Base-by-base conservation (phyloP, 441 rosid genomes). In the Metrosideros polymorpha region DNA sequence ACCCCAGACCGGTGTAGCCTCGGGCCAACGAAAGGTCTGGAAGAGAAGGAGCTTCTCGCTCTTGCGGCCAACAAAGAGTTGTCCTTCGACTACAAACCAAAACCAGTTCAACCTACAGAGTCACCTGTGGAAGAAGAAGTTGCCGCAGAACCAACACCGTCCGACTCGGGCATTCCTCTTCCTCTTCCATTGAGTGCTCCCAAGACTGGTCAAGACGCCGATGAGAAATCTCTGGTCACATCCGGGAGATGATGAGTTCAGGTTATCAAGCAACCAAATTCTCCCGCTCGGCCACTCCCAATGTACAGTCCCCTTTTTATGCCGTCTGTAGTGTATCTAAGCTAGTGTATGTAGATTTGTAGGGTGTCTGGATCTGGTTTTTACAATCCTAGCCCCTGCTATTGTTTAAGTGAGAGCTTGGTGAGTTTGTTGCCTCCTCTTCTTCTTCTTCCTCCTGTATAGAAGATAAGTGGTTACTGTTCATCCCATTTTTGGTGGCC, bases 31-130 rank as follows among this genome's bases (percentile, higher is more conserved):
- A 94, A 95, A 89, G 99, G 99, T 55, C 91, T 97, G 76, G 99
- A 96, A 89, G 98, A 97, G 89, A 94, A 94, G 88, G 99, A 96
- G 91, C 98, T 97, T 17, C 84, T 92, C 82, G 99, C 99, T 24
- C 92, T 96, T 85, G 94, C 99, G 47, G 94, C 96, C 25, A 97
- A 97, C 91, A 95, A 84, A 90, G 98, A 95, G 55, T 93, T 97
- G 22, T 90, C 92, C 91, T 97, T 97, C 88, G 92, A 87, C 79
- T 93, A 92, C 92, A 88, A 93, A 19, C 95, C 94, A 9, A 94
- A 90, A 89, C 89, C 90, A 56, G 86, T 55, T 85, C 86, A 91
- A 45, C 91, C 92, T 51, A 51, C 47, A 14, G 83, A 88, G 53
- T 82, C 51, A 29, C 90, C 91, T 5, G 87, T 84, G 35, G 89